A percentile compares a stretch with the other conserved stretches of the same genome.
Conservation (phyloP, 1,139 yeast species). For the Scheffersomyces insectosa region DNA sequence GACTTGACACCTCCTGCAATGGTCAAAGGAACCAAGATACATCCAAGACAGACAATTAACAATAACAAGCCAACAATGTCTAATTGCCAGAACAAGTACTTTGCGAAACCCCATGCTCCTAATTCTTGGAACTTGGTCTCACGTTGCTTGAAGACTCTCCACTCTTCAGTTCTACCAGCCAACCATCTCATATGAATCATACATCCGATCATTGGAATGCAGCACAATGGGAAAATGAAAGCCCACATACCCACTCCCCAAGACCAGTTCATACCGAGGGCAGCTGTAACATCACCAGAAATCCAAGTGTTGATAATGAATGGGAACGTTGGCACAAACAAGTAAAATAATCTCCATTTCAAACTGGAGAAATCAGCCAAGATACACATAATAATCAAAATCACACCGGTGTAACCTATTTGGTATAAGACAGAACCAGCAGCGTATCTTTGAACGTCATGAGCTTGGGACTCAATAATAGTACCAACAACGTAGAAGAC, state of each 20-base stretch:
- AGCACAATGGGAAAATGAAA: conserved; percentile 37
- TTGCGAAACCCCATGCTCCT: conserved; percentile 21
- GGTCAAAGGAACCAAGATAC: conserved; percentile 40
- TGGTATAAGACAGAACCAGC: conserved; percentile 25
- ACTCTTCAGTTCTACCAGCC: conserved; percentile 37
- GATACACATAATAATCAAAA: conserved; percentile 17
- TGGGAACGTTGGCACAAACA: conserved; percentile 22
- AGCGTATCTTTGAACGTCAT: conserved; percentile 21
- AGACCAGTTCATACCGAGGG: conserved; percentile 23
- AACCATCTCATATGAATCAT: conserved; percentile 34
- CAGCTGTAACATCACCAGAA: conserved; percentile 17
- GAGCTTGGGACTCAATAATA: conserved; percentile 23
- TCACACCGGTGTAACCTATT: conserved; percentile 22
- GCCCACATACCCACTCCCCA: conserved; percentile 45
- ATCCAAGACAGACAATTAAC: conserved; percentile 32
- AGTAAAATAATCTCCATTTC: conserved; percentile 23
- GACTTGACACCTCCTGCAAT: conserved; percentile 35
- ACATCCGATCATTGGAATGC: conserved; percentile 32
- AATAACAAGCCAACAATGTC: conserved; percentile 37
- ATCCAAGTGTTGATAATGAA: conserved; percentile 26
- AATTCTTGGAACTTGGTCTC: conserved; percentile 24
- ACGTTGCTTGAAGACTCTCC: conserved; percentile 26
- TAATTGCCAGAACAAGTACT: conserved; percentile 34
- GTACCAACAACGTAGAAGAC: conserved; percentile 24
- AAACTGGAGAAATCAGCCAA: conserved; percentile 22